Conservation (phyloP, 345 rosid species). For the Hirschfeldia incana region DNA sequence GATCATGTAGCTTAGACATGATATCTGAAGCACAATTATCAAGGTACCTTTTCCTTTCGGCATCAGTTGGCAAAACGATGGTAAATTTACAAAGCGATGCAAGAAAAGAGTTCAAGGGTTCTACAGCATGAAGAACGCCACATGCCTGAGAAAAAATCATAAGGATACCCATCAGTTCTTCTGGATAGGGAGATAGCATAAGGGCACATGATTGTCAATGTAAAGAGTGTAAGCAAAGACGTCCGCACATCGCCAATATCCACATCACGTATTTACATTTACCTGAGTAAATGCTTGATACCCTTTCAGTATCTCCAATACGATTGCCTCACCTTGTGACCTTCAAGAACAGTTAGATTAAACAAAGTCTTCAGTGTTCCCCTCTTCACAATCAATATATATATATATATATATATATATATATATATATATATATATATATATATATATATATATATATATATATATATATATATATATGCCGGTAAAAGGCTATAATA, state of each 20-base stretch:
- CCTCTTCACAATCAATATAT: conserved; percentile 14
- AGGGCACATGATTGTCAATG: conserved; percentile 9
- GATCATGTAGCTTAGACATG: conserved; percentile 21
- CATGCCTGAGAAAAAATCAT: conserved; percentile 66
- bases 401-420: too few relatives aligned
- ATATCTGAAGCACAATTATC: conserved; percentile 4
- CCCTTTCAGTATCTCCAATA: conserved; percentile 93
- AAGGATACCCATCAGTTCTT: conserved; percentile 13
- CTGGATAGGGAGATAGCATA: conserved; percentile 21
- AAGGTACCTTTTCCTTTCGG: conserved; percentile 74
- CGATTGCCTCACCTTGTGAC: conserved; percentile 99
- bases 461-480: too few relatives aligned
- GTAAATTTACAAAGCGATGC: conserved; percentile 97
- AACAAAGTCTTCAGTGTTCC: conserved; percentile 15
- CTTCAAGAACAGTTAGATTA: conserved; percentile 54
- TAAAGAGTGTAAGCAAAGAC: conserved; percentile 10
- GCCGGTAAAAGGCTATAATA: conserved; percentile 37
- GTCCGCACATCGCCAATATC: background rate
- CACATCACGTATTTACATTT: conserved; percentile 29
- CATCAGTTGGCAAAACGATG: conserved; percentile 75
- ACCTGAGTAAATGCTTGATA: conserved; percentile 99
- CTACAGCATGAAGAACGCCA: conserved; percentile 95
- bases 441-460: too few relatives aligned
- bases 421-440: too few relatives aligned
- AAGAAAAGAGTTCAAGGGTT: conserved; percentile 92